Percentiles rank a stretch among this genome's conserved stretches.
Conservation (phyloP, 495 filamentous ascomycete species). For the Penicillium nucicola region DNA sequence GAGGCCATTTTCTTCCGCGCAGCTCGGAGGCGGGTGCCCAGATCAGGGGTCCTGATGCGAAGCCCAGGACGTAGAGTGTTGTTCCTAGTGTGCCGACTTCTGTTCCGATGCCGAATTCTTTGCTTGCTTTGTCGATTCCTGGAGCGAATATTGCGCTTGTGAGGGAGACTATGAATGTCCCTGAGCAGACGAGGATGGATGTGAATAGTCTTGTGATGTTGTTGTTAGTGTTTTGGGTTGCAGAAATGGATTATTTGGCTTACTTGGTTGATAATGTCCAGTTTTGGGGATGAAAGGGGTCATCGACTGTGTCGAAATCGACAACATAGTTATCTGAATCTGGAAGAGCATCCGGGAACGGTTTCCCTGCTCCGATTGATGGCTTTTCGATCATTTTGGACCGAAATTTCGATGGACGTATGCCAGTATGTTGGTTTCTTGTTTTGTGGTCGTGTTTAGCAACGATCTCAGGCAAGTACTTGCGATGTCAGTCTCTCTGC, state of each 20-base stretch:
- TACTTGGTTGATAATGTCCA: constrained; percentile 39
- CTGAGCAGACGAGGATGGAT: constrained; percentile 38
- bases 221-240: background rate
- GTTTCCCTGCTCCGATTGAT: constrained; percentile 28
- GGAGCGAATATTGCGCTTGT: constrained; percentile 53
- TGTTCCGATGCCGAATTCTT: constrained; percentile 42
- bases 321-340: constrained; percentile 44
- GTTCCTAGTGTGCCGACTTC: constrained; percentile 53
- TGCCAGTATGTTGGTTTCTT: no score
- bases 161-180: constrained; percentile 53
- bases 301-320: constrained; percentile 49
- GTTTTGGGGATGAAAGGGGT: constrained; percentile 53
- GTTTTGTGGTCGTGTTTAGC: no score
- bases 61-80: constrained; percentile 53
- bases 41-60: constrained; percentile 51
- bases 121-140: constrained; percentile 38
- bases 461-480: no score
- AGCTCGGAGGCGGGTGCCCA: constrained; percentile 76
- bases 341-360: constrained; percentile 42
- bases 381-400: constrained; percentile 11
- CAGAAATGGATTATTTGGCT: background rate
- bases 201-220: constrained; percentile 19
- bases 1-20: constrained; percentile 57
- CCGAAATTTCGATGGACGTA: no score
- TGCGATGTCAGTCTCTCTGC: no score